phyloP scores from a whole-genome alignment of 2,329 filamentous ascomycete species.

The Ophiostoma quercus region DNA sequence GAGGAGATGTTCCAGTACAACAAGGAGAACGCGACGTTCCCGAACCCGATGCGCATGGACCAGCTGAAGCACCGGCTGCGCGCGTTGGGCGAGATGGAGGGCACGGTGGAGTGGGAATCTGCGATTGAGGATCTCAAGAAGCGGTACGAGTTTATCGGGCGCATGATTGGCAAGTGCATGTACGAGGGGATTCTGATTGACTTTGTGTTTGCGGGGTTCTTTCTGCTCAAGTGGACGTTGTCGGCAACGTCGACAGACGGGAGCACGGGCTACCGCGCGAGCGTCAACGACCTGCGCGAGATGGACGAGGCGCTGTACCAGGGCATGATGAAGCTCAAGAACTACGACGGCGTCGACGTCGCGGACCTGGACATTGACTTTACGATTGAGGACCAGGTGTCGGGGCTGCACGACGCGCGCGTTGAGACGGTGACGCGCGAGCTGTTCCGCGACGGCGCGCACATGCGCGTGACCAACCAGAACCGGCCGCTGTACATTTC shows the following conservation, averaged over 20 bases:
- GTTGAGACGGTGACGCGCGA: constrained; percentile 65
- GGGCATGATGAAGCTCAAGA: constrained; percentile 77
- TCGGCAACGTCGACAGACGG: constrained; percentile 41
- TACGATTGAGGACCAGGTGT: constrained; percentile 70
- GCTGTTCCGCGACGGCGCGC: constrained; percentile 69
- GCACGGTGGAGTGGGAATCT: constrained; percentile 52
- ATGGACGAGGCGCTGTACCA: constrained; percentile 88
- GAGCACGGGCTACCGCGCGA: constrained; percentile 70
- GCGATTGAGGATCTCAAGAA: constrained; percentile 58
- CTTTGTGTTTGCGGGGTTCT: constrained; percentile 89
- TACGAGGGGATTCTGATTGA: constrained; percentile 96
- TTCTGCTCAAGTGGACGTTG: constrained; percentile 89
- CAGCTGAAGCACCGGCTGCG: constrained; percentile 57
- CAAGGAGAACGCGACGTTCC: constrained; percentile 79
- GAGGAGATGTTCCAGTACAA: constrained; percentile 71
- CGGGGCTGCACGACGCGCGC: constrained; percentile 42
- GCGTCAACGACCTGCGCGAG: constrained; percentile 87
- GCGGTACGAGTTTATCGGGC: constrained; percentile 85
- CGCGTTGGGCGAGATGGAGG: constrained; percentile 47
- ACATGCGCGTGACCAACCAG: constrained; percentile 77
- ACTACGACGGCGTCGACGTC: constrained; percentile 70
- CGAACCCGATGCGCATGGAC: constrained; percentile 74
- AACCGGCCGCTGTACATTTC: constrained; percentile 94
- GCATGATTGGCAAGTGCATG: constrained; percentile 90
- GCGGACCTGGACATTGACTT: constrained; percentile 80